Base-by-base conservation (phyloP, 805 yeast genomes). In the Maudiozyma serrabonitensis region DNA sequence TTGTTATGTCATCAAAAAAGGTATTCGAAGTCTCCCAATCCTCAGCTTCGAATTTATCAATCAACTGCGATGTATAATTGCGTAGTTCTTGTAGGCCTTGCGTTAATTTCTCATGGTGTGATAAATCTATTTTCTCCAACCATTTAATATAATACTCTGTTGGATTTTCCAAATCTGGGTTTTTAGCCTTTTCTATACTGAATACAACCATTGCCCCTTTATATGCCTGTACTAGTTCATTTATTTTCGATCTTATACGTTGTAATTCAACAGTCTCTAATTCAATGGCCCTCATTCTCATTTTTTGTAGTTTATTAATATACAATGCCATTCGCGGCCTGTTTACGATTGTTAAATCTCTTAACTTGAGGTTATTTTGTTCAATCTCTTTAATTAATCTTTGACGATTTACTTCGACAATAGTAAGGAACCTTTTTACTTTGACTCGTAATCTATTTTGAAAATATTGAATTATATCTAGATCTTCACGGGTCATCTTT, bases 281-380 rank as follows among this genome's bases (percentile, higher is more conserved):
- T 48, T 64, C 69, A 7, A 62, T 59, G 3, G 67, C 68, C 38
- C 67, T 59, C 23, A 65, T 46, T 40, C 63, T 58, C 16, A 64
- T 56, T 35, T 62, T 56, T 46, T 65, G 67, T 34, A 63, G 48
- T 43, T 60, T 58, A 49, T 57, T 61, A 12, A 62, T 35, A 26
- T 52, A 55, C 23, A 50, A 54, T 2, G 53, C 52, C 1, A 54
- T 53, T 15, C 57, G 60, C 8, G 59, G 56, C 13, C 56, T 51
- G 34, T 55, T 54, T 11, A 50, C 48, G 11, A 50, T 35, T 46
- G 56, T 55, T 41, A 55, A 45, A 40, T 57, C 54, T 35, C 56
- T 55, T 31, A 61, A 38, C 43, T 52, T 53, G 6, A 45, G 46
- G 21, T 60, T 60, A 44, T 62, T 61, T 11, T 54, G 35, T 31